phyloP scores from a whole-genome alignment of 1,284 basidiomycete species.

The Coniferiporia weirii region DNA sequence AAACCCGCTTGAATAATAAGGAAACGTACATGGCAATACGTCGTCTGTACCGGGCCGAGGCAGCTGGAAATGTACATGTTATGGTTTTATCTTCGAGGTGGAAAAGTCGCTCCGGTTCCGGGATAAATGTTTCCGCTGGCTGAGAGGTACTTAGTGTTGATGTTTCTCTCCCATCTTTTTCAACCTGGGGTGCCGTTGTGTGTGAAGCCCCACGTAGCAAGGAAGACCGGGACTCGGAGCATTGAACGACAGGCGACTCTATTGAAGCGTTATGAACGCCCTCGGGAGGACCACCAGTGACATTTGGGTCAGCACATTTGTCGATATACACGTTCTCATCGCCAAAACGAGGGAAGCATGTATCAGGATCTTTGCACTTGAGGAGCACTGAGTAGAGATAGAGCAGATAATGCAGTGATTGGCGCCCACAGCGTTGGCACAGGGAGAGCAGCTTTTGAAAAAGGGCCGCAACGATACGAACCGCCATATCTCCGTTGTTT shows the following conservation, averaged over 20 bases:
- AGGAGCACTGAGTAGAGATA: neutral
- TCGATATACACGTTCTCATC: neutral
- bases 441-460: neutral
- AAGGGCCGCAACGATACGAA: neutral
- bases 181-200: neutral
- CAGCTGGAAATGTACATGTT: neutral
- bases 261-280: too few relatives aligned
- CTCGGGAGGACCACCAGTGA: too few relatives aligned
- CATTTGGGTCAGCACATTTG: neutral
- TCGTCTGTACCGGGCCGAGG: neutral
- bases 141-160: neutral
- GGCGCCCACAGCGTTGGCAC: neutral
- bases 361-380: neutral
- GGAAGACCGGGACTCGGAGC: too few relatives aligned
- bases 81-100: neutral
- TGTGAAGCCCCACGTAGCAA: too few relatives aligned
- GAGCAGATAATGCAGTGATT: neutral
- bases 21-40: constrained; percentile 1
- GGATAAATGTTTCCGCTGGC: neutral
- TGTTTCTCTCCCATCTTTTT: neutral
- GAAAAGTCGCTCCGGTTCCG: too few relatives aligned
- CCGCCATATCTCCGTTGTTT: neutral
- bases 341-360: neutral
- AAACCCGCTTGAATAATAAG: neutral
- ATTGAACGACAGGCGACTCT: too few relatives aligned